A percentile compares a stretch with the other conserved stretches of the same genome.
Conservation (phyloP, 2,329 filamentous ascomycete species). For the Fusarium drepaniforme region DNA sequence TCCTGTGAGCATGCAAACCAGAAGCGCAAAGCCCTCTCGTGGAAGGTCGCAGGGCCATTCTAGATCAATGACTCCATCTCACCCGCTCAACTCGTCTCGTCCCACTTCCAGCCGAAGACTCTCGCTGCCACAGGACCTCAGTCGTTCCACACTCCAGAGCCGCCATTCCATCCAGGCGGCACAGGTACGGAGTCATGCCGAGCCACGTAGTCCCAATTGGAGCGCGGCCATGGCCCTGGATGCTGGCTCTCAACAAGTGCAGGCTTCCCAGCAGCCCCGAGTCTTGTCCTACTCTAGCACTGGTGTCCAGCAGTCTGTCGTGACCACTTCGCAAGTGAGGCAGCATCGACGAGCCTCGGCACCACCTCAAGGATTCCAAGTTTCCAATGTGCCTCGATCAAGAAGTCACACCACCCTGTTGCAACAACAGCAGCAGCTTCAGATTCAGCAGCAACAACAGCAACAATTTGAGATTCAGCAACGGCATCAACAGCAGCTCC, state of each 20-base stretch:
- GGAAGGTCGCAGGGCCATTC: conserved; percentile 25
- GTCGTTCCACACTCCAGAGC: conserved; percentile 29
- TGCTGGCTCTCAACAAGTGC: conserved; percentile 19
- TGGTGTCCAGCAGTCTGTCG: conserved; percentile 20
- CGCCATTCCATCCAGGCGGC: conserved; percentile 22
- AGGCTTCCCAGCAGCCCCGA: conserved; percentile 19
- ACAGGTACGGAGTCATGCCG: conserved; percentile 21
- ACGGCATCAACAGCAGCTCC: conserved; percentile 18
- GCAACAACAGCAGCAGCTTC: conserved; percentile 30
- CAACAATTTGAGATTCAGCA: conserved; percentile 12
- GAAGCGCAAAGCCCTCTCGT: conserved; percentile 46
- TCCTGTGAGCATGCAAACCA: conserved; percentile 58
- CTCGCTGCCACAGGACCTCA: conserved; percentile 35
- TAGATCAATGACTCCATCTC: conserved; percentile 27
- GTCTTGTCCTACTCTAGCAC: conserved; percentile 35
- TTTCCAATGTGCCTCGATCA: conserved; percentile 19
- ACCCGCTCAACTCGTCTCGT: conserved; percentile 18
- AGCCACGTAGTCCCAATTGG: conserved; percentile 25
- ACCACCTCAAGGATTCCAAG: conserved; percentile 25
- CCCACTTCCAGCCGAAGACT: conserved; percentile 23
- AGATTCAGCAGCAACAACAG: conserved; percentile 1
- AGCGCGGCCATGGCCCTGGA: conserved; percentile 12
- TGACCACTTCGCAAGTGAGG: conserved; percentile 17
- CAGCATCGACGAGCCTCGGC: conserved; percentile 36
- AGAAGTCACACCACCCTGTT: conserved; percentile 26